A percentile compares a stretch with the other conserved stretches of the same genome.
These are phyloP conservation scores for Diaporthe sp. DNA, from an alignment of 2,329 filamentous ascomycete genomes.

Conservation along the genomic window DNA sequence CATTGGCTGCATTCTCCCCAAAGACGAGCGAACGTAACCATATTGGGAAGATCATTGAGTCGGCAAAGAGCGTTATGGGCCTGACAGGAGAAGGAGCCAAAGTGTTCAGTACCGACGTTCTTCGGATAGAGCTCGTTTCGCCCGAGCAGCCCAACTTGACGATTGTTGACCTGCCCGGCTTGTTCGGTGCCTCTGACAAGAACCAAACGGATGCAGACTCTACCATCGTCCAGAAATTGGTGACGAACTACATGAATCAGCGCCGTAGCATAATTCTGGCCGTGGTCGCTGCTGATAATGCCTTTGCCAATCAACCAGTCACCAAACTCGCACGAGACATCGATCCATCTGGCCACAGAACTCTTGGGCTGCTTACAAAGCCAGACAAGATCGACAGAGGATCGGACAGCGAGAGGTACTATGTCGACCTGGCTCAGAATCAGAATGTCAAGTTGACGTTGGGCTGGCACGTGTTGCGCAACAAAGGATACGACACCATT, in stretches of 20 bases:
- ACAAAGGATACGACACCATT: slow-evolving; percentile 53
- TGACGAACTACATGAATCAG: slow-evolving; percentile 66
- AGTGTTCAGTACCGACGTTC: slow-evolving; percentile 57
- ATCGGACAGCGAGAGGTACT: slow-evolving; percentile 53
- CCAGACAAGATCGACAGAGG: slow-evolving; percentile 54
- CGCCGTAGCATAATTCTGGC: slow-evolving; percentile 69
- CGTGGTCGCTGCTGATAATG: slow-evolving; percentile 65
- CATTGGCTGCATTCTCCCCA: slow-evolving; percentile 41
- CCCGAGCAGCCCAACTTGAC: slow-evolving; percentile 63
- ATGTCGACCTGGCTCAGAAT: slow-evolving; percentile 55
- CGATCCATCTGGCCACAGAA: slow-evolving; percentile 50
- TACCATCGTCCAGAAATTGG: slow-evolving; percentile 56
- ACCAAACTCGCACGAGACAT: slow-evolving; percentile 56
- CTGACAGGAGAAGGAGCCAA: slow-evolving; percentile 45
- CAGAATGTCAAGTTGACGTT: slow-evolving; percentile 57
- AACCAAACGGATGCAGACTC: slow-evolving; percentile 57
- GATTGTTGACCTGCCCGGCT: slow-evolving; percentile 67
- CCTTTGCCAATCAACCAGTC: slow-evolving; percentile 69
- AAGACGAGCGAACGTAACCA: slow-evolving; percentile 38
- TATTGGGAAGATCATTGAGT: slow-evolving; percentile 49
- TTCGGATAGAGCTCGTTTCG: slow-evolving; percentile 59
- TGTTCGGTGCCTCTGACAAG: slow-evolving; percentile 61
- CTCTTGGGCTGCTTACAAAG: slow-evolving; percentile 68
- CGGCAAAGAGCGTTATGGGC: slow-evolving; percentile 60
- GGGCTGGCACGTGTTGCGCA: slow-evolving; percentile 65